Evolutionary conservation across 2,329 filamentous ascomycete genomes (phyloP), one percentile per base, ranked within the genome.

Genomic region (Aspergillus clavatus): DNA sequence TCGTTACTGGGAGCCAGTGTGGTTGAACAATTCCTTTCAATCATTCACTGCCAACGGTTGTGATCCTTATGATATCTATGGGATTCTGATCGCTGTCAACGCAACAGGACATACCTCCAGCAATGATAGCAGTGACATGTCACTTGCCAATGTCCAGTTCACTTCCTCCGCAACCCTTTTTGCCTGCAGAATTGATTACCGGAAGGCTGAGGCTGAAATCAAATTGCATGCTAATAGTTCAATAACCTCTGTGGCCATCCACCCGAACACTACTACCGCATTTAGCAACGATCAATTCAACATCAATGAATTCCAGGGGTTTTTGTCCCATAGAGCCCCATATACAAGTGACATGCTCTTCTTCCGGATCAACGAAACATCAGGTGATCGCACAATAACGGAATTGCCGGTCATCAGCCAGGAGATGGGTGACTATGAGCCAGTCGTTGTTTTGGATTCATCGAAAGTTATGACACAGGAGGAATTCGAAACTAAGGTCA

Each of bases 271-370:
- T 3, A 48, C 49, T 12, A 47, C 48, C n/a, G 36, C 38, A 1
- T 28, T 65, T 14, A 55, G 57, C 2, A 12, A 38, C 11, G 24
- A 47, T 1, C 47, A 59, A 10, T 64, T 66, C 42, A 64, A 63
- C 37, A 55, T 64, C 39, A 48, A 60, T 7, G 53, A 62, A 4
- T 66, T 66, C 22, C 59, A 64, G 21, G 55, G 54, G 4, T 50
- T 65, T 4, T 47, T 66, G 3, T 57, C 59, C 1, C 49, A 64
- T 22, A 58, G 61, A 16, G 58, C 61, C 5, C 57, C 60, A 1
- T 66, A 62, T 38, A 66, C 61, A 8, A 65, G 62, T 42, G 62
- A 66, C 23, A 58, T 63, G 51, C 43, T 66, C 7, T 66, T 64
- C 35, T 55, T 66, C 24, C 43, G 51, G 14, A 49, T 58, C 16